Conservation (phyloP, 176 grass and related monocot genomes). For the Alloteropsis semialata region DNA sequence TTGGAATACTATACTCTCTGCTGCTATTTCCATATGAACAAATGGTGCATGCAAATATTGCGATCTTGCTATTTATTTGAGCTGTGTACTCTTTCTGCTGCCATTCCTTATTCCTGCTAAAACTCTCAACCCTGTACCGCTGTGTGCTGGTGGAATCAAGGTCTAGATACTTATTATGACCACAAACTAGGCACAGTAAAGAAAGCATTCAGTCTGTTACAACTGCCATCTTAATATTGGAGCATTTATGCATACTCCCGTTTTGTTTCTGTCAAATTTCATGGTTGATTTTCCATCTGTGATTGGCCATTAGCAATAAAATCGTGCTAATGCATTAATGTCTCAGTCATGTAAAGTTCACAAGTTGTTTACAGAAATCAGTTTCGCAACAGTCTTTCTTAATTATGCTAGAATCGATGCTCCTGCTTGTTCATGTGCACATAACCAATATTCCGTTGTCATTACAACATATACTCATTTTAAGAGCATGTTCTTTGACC, state of each 20-base stretch:
- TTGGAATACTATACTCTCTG: not conserved
- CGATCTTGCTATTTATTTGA: not conserved
- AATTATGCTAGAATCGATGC: not conserved
- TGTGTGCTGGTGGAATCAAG: not conserved
- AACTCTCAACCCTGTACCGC: not conserved
- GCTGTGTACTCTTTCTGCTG: not conserved
- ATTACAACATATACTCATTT: not conserved
- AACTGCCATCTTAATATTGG: not conserved
- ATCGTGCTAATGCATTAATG: not conserved
- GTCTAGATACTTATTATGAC: not conserved
- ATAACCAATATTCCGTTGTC: not conserved
- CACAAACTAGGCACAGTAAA: not conserved
- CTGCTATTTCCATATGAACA: too few relatives aligned
- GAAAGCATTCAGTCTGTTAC: not conserved
- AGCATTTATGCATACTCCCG: not conserved
- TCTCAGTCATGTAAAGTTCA: not conserved
- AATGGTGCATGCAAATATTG: too few relatives aligned
- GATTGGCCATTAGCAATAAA: not conserved
- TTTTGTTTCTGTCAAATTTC: not conserved
- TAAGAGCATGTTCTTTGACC: not conserved
- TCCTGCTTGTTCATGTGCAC: not conserved
- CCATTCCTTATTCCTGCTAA: not conserved
- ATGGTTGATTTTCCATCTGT: not conserved
- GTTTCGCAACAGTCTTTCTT: not conserved
- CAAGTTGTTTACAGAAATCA: not conserved